Evolutionary conservation across 768 basidiomycete species (phyloP).

Genomic region (Kwoniella dendrophila): DNA sequence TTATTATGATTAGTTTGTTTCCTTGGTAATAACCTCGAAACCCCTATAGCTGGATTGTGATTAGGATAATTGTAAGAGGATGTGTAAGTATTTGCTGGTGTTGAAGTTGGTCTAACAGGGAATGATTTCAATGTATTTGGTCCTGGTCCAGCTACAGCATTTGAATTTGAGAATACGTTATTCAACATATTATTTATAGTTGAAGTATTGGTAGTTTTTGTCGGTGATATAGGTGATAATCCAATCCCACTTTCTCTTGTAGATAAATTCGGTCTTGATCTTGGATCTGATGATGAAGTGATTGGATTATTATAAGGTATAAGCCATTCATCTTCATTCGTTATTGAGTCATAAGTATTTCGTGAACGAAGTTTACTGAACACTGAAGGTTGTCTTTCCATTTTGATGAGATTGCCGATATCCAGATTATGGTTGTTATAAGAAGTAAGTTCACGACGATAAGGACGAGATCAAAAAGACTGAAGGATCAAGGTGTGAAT

Average conservation of each 20-base stretch:
- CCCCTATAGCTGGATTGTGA: constrained; percentile 5
- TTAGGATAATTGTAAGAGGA: constrained; percentile 9
- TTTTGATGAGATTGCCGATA: neutral
- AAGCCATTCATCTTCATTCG: constrained; percentile 38
- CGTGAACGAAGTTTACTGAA: constrained; percentile 20
- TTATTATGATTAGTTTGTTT: neutral
- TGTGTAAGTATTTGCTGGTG: constrained; percentile 14
- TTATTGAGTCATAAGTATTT: neutral
- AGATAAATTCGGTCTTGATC: constrained; percentile 4
- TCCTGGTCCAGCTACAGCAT: constrained; percentile 7
- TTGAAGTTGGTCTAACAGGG: constrained; percentile 11
- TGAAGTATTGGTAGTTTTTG: neutral
- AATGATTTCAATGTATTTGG: constrained; percentile 2
- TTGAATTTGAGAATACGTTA: neutral
- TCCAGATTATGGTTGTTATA: too few species aligned
- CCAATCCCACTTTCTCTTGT: constrained; percentile 32
- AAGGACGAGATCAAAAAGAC: too few species aligned
- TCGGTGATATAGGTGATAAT: constrained; percentile 24
- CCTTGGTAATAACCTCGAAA: constrained; percentile 10
- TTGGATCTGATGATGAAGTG: too few species aligned
- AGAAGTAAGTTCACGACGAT: neutral
- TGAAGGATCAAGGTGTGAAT: too few species aligned
- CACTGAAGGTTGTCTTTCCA: constrained; percentile 25
- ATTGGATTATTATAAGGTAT: constrained; percentile 50
- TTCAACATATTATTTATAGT: constrained; percentile 17